Conservation (phyloP, 2,329 filamentous ascomycete species). For the Claviceps sp. region DNA sequence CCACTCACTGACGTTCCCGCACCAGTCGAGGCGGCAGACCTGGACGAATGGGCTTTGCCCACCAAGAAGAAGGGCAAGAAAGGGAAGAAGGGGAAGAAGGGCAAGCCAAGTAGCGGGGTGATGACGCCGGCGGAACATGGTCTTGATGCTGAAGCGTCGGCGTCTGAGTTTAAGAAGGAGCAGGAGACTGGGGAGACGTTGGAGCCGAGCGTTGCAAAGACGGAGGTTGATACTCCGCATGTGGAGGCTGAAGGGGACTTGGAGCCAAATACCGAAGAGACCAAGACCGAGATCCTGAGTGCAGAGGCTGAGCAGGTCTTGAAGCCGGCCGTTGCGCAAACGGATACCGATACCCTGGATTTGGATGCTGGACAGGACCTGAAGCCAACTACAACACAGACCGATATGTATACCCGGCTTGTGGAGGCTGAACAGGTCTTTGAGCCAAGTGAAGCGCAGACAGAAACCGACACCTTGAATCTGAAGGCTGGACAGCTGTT, state of each 20-base stretch:
- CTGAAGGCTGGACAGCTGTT: no score
- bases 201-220: not conserved
- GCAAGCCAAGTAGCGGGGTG: not conserved
- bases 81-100: constrained; percentile 3
- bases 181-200: not conserved
- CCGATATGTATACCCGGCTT: not conserved
- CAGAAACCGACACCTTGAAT: not conserved
- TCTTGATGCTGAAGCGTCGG: not conserved
- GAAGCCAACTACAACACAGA: no score
- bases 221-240: not conserved
- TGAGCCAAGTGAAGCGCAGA: not conserved
- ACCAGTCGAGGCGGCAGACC: not conserved
- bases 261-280: no score
- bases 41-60: constrained; percentile 2
- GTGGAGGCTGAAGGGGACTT: no score
- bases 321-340: no score
- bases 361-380: no score
- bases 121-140: not conserved
- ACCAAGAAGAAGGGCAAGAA: constrained; percentile 4
- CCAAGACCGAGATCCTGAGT: no score
- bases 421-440: not conserved
- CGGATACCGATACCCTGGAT: no score
- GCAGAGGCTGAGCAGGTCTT: no score
- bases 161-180: not conserved
- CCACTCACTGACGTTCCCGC: not conserved